These are phyloP conservation scores for Sistotremastrum niveocremeum DNA, from an alignment of 768 basidiomycete species.

Conservation along the genomic window DNA sequence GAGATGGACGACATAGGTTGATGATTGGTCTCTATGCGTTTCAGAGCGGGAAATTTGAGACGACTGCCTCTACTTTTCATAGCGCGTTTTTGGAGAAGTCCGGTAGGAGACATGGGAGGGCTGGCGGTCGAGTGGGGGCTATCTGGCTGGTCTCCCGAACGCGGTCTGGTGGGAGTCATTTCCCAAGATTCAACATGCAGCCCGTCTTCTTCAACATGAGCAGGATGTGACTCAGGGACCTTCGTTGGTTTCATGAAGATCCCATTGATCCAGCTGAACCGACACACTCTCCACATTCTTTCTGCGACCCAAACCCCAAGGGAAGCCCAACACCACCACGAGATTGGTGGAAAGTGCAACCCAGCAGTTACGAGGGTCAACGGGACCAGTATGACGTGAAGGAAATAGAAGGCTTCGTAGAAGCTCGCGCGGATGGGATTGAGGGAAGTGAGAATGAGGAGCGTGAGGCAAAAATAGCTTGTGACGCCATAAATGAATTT, in stretches of 20 bases:
- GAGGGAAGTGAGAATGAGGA: constrained; percentile 39
- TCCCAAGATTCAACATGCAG: not conserved
- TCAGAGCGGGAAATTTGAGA: no score
- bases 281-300: constrained; percentile 37
- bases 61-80: no score
- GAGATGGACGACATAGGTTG: no score
- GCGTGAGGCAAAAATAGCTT: constrained; percentile 30
- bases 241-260: constrained; percentile 17
- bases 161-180: not conserved
- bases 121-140: no score
- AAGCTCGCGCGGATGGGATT: constrained; percentile 34
- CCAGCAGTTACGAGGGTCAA: constrained; percentile 46
- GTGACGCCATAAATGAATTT: constrained; percentile 45
- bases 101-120: no score
- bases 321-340: constrained; percentile 57
- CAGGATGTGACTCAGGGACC: not conserved
- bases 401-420: constrained; percentile 53
- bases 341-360: constrained; percentile 52
- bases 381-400: constrained; percentile 51
- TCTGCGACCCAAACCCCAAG: constrained; percentile 51
- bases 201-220: not conserved
- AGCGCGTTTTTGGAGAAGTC: no score
- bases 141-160: not conserved
- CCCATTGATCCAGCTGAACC: constrained; percentile 50
- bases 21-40: no score